Percentiles rank a stretch among this genome's conserved stretches.
Evolutionary conservation across 768 basidiomycete genomes (phyloP).

Genomic region (Auriscalpium vulgare): DNA sequence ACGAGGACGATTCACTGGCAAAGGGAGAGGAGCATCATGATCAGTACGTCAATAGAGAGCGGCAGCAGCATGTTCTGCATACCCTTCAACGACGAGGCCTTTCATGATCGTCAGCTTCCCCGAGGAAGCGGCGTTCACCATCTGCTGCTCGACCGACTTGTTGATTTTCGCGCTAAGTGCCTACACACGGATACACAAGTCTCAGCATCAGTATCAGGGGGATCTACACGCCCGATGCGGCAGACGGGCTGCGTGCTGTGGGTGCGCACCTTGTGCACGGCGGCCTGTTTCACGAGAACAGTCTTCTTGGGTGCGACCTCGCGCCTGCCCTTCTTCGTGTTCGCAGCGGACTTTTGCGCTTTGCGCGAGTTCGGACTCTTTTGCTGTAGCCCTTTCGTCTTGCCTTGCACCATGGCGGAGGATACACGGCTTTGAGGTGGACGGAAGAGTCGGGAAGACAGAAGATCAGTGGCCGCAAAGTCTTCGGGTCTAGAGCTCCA

Average conservation of each 20-base stretch:
- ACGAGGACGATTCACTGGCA: not conserved
- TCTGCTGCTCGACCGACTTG: slow-evolving; percentile 85
- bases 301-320: slow-evolving; percentile 79
- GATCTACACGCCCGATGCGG: not conserved
- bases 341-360: slow-evolving; percentile 58
- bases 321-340: slow-evolving; percentile 72
- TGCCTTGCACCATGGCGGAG: slow-evolving; percentile 70
- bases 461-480: too few species aligned
- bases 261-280: slow-evolving; percentile 65
- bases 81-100: slow-evolving; percentile 40
- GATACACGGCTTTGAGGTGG: not conserved
- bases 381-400: slow-evolving; percentile 65
- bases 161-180: slow-evolving; percentile 85
- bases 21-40: too few species aligned
- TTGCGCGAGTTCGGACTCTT: slow-evolving; percentile 49
- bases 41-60: too few species aligned
- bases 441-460: too few species aligned
- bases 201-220: not conserved
- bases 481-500: too few species aligned
- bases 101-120: slow-evolving; percentile 95
- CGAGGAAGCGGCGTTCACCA: slow-evolving; percentile 80
- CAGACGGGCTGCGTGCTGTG: not conserved
- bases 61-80: slow-evolving; percentile 2
- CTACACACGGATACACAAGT: slow-evolving; percentile 30
- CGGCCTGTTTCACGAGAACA: slow-evolving; percentile 59